Conservation (phyloP, 1,284 basidiomycete species). For the Cerioporus squamosus region DNA sequence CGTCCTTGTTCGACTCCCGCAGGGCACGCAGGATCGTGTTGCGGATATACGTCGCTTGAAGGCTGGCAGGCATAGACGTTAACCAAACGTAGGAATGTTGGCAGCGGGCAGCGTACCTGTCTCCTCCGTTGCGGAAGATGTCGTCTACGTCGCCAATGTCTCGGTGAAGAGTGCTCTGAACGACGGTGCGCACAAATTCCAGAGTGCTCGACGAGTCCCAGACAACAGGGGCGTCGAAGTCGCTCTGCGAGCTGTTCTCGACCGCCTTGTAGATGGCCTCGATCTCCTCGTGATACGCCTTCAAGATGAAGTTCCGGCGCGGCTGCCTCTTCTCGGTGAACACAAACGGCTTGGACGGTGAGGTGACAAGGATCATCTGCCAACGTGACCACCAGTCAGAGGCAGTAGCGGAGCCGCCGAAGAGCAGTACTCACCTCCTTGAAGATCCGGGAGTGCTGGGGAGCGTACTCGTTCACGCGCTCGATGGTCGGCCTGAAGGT, state of each 20-base stretch:
- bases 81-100: neutral
- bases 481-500: conserved; percentile 41
- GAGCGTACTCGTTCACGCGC: conserved; percentile 42
- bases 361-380: conserved; percentile 41
- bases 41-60: conserved; percentile 46
- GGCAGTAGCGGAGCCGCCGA: too few relatives aligned
- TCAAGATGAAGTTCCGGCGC: conserved; percentile 38
- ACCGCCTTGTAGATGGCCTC: conserved; percentile 37
- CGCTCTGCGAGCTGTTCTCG: conserved; percentile 31
- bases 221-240: conserved; percentile 29
- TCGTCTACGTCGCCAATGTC: conserved; percentile 37
- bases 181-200: conserved; percentile 33
- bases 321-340: conserved; percentile 41
- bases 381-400: neutral
- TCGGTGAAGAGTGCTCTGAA: conserved; percentile 30
- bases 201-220: conserved; percentile 33
- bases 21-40: conserved; percentile 41
- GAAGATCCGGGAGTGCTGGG: conserved; percentile 45
- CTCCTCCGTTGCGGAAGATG: conserved; percentile 45
- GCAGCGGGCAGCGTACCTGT: conserved; percentile 35
- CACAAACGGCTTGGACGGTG: conserved; percentile 37
- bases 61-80: conserved; percentile 23
- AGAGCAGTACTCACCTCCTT: conserved; percentile 30
- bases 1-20: conserved; percentile 28
- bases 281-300: conserved; percentile 40